These are phyloP conservation scores for Aureobasidium mangrovei DNA, from an alignment of 2,329 filamentous ascomycete species.

Conservation along the genomic window DNA sequence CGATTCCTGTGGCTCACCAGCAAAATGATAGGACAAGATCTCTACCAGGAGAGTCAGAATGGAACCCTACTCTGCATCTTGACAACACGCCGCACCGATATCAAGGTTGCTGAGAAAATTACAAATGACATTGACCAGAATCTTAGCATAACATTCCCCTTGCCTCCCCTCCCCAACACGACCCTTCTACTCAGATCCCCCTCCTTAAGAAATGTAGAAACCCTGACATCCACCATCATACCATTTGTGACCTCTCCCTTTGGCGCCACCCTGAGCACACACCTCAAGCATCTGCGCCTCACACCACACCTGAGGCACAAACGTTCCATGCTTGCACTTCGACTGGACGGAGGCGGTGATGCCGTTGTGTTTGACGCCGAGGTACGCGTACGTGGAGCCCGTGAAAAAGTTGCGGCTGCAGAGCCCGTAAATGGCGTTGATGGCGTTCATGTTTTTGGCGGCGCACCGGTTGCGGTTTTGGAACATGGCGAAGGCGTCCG, in stretches of 20 bases:
- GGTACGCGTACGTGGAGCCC: neutral
- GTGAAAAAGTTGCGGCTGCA: neutral
- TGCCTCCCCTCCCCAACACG: too few species aligned
- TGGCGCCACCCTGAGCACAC: neutral
- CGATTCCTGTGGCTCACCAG: too few species aligned
- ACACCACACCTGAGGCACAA: neutral
- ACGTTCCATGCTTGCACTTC: neutral
- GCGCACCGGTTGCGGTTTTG: neutral
- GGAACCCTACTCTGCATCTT: too few species aligned
- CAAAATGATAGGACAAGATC: too few species aligned
- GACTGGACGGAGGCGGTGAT: neutral
- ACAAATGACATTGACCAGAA: too few species aligned
- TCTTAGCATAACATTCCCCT: too few species aligned
- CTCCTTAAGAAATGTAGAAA: neutral
- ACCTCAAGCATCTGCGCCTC: constrained; percentile 3
- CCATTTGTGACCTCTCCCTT: neutral
- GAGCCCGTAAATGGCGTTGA: neutral
- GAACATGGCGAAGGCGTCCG: neutral
- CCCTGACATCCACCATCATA: constrained; percentile 1
- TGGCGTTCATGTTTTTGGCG: neutral
- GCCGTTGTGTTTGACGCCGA: neutral
- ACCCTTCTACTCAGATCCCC: too few species aligned
- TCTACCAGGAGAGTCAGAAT: too few species aligned
- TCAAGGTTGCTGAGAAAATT: too few species aligned
- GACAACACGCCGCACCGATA: too few species aligned